Percentiles rank a stretch among this genome's conserved stretches.
Evolutionary conservation across 1,139 yeast genomes (phyloP).

Genomic region (Zhuliangozyma blackwelliae): DNA sequence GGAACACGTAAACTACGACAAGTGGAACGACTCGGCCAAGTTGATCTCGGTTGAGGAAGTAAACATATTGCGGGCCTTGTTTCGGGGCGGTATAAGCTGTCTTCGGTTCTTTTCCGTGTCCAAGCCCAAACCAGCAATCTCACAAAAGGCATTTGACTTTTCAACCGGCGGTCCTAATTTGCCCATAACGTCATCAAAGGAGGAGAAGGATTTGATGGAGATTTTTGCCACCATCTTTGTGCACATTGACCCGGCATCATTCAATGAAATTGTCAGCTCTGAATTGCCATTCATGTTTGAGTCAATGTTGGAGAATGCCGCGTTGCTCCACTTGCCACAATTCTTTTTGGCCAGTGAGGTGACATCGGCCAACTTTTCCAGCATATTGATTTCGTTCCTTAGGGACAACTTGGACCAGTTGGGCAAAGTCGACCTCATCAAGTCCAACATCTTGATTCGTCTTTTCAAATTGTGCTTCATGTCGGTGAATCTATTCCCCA

Average conservation of each 20-base stretch:
- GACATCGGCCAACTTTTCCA: slow-evolving; percentile 88
- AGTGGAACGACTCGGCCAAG: slow-evolving; percentile 87
- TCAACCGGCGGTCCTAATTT: slow-evolving; percentile 68
- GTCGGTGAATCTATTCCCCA: slow-evolving; percentile 91
- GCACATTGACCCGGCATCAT: slow-evolving; percentile 92
- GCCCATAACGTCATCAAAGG: slow-evolving; percentile 84
- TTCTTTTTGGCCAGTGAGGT: slow-evolving; percentile 90
- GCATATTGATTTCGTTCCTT: slow-evolving; percentile 75
- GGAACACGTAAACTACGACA: slow-evolving; percentile 49
- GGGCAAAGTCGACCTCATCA: slow-evolving; percentile 76
- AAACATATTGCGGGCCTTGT: slow-evolving; percentile 66
- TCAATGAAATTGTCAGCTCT: slow-evolving; percentile 83
- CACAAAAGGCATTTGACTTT: slow-evolving; percentile 58
- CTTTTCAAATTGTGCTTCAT: slow-evolving; percentile 88
- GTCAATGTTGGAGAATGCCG: slow-evolving; percentile 79
- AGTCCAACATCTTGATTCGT: slow-evolving; percentile 77
- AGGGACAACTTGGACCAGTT: slow-evolving; percentile 69
- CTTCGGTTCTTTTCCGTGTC: slow-evolving; percentile 68
- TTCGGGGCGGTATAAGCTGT: slow-evolving; percentile 82
- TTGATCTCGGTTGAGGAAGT: slow-evolving; percentile 81
- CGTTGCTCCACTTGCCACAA: slow-evolving; percentile 86
- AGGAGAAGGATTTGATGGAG: slow-evolving; percentile 94
- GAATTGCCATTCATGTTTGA: slow-evolving; percentile 79
- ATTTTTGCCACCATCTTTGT: slow-evolving; percentile 90
- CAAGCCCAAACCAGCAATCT: slow-evolving; percentile 35